Evolutionary conservation across 805 yeast species (phyloP).

Genomic region (Candida ovalis): DNA sequence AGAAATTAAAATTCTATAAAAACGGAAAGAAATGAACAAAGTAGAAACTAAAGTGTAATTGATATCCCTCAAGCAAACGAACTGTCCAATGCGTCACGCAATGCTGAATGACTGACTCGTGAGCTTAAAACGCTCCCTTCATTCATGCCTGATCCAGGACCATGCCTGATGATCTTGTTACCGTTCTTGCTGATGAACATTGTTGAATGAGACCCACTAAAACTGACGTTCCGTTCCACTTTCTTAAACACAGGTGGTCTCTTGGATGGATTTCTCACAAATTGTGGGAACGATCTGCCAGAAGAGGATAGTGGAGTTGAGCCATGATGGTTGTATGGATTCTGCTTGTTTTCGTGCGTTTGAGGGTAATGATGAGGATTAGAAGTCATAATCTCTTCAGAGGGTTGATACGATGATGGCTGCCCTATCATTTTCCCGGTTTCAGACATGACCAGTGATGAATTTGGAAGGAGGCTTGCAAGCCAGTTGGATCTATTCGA

Average conservation of each 20-base stretch:
- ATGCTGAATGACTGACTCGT: conserved; percentile 44
- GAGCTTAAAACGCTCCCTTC: conserved; percentile 33
- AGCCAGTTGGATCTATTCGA: conserved; percentile 21
- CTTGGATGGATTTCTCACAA: not conserved
- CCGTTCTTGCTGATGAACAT: conserved; percentile 41
- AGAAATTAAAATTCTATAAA: not conserved
- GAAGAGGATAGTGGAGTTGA: too few relatives aligned
- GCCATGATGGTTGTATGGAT: too few relatives aligned
- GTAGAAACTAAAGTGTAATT: not conserved
- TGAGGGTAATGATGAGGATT: not conserved
- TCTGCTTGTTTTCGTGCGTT: not conserved
- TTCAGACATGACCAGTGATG: conserved; percentile 30
- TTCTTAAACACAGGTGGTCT: conserved; percentile 2
- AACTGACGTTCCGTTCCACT: conserved; percentile 7
- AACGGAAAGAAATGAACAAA: not conserved
- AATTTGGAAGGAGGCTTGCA: conserved; percentile 27
- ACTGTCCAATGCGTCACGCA: conserved; percentile 41
- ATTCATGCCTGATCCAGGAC: conserved; percentile 36
- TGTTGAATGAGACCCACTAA: conserved; percentile 39
- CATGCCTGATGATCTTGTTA: conserved; percentile 39
- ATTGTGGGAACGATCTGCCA: too few relatives aligned
- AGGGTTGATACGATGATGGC: conserved; percentile 16
- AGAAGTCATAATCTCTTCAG: conserved; percentile 3
- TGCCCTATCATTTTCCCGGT: conserved; percentile 28
- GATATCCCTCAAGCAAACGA: conserved; percentile 12